Base-by-base conservation (phyloP, 2,329 filamentous ascomycete species). In the Pseudovirgaria hyperparasitica region DNA sequence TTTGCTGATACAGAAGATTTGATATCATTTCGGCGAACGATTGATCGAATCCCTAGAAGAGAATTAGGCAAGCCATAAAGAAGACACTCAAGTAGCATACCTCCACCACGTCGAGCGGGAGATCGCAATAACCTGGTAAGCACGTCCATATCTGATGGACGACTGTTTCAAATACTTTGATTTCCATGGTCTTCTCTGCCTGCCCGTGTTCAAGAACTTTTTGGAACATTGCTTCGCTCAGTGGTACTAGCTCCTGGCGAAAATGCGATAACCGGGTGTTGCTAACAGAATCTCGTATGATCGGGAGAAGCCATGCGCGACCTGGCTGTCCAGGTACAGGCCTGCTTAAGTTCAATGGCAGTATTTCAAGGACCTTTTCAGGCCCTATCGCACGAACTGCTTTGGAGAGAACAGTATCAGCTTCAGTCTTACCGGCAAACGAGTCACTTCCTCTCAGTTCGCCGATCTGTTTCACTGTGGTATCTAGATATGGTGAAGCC, bases 131-230 rank as follows among this genome's bases (percentile, higher is more conserved):
- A 2, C 90, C 90, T 0, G 90, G 87, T 10, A 98, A 67, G 27
- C 81, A 77, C 1, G 82, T 84, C 90, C 90, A 98, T 22, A 87
- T 86, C 49, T 98, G 90, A 40, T 92, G 80, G 6, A 98, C 82
- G 4, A 98, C 64, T 0, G 90, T 96, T 58, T 98, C 87, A 50
- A 90, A 98, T 32, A 98, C 92, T 64, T 98, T 98, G 48, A 90
- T 71, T 52, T 96, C 85, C 69, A 93, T 86, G 0, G 84, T 90
- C 65, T 93, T 94, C 47, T 87, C 81, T 9, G 72, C 74, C 13
- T 71, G 62, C 9, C 80, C 82, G 42, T 92, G 80, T 35, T 92
- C 78, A 24, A 93, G 62, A 5, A 96, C 81, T 38, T 72, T 75
- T 50, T 96, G 82, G 52, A 87, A 94, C 65, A 98, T 81, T 26